phyloP scores from a whole-genome alignment of 768 basidiomycete genomes.

The Hydnum rufescens region DNA sequence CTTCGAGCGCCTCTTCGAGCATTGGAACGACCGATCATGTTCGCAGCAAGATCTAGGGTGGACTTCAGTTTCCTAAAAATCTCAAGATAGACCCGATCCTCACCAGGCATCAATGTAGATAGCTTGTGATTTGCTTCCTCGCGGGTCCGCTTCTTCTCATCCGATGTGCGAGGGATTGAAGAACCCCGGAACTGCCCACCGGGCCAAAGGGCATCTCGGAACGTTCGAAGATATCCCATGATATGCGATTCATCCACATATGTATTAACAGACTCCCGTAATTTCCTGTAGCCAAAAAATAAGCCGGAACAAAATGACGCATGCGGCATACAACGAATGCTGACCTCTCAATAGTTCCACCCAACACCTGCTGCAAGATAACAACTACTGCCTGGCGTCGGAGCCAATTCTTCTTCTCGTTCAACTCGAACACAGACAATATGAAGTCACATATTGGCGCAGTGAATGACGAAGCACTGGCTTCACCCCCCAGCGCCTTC shows the following conservation, averaged over 20 bases:
- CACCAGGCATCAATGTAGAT: conserved; percentile 80
- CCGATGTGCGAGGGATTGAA: conserved; percentile 43
- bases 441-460: conserved; percentile 88
- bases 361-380: conserved; percentile 86
- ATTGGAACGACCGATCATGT: conserved; percentile 96
- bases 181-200: conserved; percentile 52
- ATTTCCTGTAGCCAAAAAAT: conserved; percentile 43
- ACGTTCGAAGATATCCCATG: conserved; percentile 38
- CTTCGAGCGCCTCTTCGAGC: conserved; percentile 81
- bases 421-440: conserved; percentile 81
- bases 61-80: not conserved
- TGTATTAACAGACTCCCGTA: conserved; percentile 54
- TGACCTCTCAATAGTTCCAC: conserved; percentile 88
- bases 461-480: conserved; percentile 73
- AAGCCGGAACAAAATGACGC: not conserved
- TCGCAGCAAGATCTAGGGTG: conserved; percentile 70
- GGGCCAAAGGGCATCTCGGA: conserved; percentile 70
- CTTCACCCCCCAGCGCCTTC: conserved; percentile 71
- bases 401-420: conserved; percentile 94
- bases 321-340: conserved; percentile 11
- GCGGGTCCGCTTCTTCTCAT: conserved; percentile 62
- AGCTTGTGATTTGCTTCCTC: conserved; percentile 83
- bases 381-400: conserved; percentile 89
- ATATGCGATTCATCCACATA: conserved; percentile 52
- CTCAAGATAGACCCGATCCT: not conserved